phyloP scores from a whole-genome alignment of 2,329 filamentous ascomycete species.

The Hansfordia pulvinata region DNA sequence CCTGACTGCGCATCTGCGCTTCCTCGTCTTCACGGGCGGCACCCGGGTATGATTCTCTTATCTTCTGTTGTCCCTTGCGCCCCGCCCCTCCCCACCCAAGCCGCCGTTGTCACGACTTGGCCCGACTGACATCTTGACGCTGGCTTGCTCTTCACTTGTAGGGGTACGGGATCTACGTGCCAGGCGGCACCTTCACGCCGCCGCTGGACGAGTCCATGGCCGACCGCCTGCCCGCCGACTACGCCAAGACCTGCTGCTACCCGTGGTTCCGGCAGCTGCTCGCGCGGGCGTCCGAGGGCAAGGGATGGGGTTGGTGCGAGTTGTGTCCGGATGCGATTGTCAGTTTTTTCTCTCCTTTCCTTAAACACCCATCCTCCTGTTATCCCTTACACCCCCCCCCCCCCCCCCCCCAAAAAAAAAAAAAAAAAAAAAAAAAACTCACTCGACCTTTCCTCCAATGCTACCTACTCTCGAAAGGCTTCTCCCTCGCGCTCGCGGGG shows the following conservation, averaged over 20 bases:
- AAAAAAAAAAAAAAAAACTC: background rate
- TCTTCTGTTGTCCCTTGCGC: too few relatives aligned
- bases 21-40: conserved; percentile 19
- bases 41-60: too few relatives aligned
- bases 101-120: background rate
- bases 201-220: conserved; percentile 19
- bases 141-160: conserved; percentile 5
- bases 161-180: conserved; percentile 24
- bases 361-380: too few relatives aligned
- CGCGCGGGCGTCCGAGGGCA: conserved; percentile 12
- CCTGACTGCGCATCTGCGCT: conserved; percentile 13
- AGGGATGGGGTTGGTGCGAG: conserved; percentile 22
- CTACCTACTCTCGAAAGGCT: background rate
- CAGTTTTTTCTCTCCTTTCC: conserved; percentile 3
- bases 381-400: too few relatives aligned
- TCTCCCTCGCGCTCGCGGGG: too few relatives aligned
- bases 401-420: too few relatives aligned
- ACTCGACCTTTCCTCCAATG: background rate
- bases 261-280: conserved; percentile 18
- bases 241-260: conserved; percentile 21
- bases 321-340: conserved; percentile 23
- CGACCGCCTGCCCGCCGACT: conserved; percentile 16
- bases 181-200: conserved; percentile 17
- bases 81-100: too few relatives aligned
- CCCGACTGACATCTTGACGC: background rate